phyloP scores from a whole-genome alignment of 2,329 filamentous ascomycete species.

The Verticillium isaacii region DNA sequence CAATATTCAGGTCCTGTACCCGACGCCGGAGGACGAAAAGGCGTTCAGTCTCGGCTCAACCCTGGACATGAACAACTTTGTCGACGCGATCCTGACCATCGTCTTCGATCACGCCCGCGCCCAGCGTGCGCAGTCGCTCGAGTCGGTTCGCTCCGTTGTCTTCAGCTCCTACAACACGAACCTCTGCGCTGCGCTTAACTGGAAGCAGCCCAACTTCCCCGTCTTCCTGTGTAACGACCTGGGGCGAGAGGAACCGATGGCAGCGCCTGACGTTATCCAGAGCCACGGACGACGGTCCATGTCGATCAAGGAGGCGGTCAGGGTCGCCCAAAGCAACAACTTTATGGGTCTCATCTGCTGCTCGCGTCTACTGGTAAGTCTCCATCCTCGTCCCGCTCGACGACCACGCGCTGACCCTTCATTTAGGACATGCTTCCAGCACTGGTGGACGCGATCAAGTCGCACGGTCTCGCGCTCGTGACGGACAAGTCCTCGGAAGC shows the following conservation, averaged over 20 bases:
- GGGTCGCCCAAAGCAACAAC: constrained; percentile 92
- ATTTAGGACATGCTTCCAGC: constrained; percentile 84
- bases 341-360: constrained; percentile 96
- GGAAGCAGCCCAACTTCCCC: constrained; percentile 98
- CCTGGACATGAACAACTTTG: constrained; percentile 79
- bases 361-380: constrained; percentile 74
- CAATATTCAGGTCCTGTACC: constrained; percentile 89
- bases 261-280: constrained; percentile 29
- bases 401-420: constrained; percentile 13
- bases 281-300: constrained; percentile 68
- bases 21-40: constrained; percentile 69
- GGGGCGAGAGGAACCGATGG: constrained; percentile 52
- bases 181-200: constrained; percentile 91
- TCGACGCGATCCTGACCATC: constrained; percentile 74
- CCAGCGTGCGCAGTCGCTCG: constrained; percentile 59
- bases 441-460: constrained; percentile 89
- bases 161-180: constrained; percentile 91
- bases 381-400: background rate
- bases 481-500: constrained; percentile 72
- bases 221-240: constrained; percentile 94
- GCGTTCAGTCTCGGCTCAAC: constrained; percentile 66
- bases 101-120: constrained; percentile 88
- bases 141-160: constrained; percentile 78
- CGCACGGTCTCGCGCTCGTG: constrained; percentile 86
- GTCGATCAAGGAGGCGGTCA: constrained; percentile 91